Conservation (phyloP, 805 yeast species). For the Zygoascus flipseniorum region DNA sequence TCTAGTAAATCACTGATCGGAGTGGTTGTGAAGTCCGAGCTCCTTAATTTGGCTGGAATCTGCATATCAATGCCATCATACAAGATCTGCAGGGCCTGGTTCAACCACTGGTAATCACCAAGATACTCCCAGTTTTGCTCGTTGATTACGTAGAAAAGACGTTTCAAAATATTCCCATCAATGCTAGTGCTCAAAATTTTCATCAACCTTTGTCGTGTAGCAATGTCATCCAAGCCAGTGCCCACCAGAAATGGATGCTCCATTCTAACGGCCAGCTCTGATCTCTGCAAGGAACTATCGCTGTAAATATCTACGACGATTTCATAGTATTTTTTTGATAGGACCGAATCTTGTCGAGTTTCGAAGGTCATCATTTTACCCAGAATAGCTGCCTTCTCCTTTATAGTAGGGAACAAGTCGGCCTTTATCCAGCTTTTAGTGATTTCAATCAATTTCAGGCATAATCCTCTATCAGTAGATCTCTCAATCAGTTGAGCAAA, state of each 20-base stretch:
- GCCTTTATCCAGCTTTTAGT: constrained; percentile 82
- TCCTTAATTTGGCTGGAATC: constrained; percentile 36
- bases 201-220: constrained; percentile 71
- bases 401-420: constrained; percentile 86
- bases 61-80: constrained; percentile 65
- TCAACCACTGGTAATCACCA: constrained; percentile 90
- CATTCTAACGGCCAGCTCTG: constrained; percentile 88
- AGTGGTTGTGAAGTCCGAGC: constrained; percentile 34
- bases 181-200: constrained; percentile 66
- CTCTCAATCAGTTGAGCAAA: constrained; percentile 87
- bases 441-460: constrained; percentile 65
- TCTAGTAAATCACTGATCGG: constrained; percentile 14
- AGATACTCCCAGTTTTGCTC: constrained; percentile 97
- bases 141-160: constrained; percentile 77
- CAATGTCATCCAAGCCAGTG: constrained; percentile 70
- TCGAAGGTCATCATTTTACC: constrained; percentile 93
- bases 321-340: constrained; percentile 71
- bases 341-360: constrained; percentile 70
- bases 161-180: constrained; percentile 66
- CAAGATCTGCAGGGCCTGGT: constrained; percentile 81
- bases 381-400: constrained; percentile 90
- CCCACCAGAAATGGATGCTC: constrained; percentile 96
- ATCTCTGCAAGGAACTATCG: constrained; percentile 63
- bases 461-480: constrained; percentile 66
- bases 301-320: constrained; percentile 84